Evolutionary conservation across 345 rosid species (phyloP).

Genomic region (Eutrema heterophyllum): DNA sequence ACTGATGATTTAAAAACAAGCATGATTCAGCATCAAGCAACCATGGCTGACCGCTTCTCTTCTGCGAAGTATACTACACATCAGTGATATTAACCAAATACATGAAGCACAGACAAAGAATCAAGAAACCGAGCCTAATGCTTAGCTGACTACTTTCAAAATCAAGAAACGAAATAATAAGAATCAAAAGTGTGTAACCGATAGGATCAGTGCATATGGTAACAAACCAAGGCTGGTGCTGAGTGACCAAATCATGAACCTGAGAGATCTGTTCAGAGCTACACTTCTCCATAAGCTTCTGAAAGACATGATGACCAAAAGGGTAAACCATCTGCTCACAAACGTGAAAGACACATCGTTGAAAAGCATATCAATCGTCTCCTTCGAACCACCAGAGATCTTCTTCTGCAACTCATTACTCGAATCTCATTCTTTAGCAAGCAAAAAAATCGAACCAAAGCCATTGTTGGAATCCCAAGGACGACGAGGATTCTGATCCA

Average conservation of each 20-base stretch:
- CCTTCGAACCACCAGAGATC: slow-evolving; percentile 25
- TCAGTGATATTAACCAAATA: no score
- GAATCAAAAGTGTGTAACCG: slow-evolving; percentile 45
- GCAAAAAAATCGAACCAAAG: slow-evolving; percentile 3
- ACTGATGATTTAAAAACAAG: no score
- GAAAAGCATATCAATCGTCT: slow-evolving; percentile 42
- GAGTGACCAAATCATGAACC: slow-evolving; percentile 37
- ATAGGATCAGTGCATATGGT: slow-evolving; percentile 43
- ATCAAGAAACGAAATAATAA: not conserved
- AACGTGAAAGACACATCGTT: slow-evolving; percentile 25
- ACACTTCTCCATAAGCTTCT: slow-evolving; percentile 44
- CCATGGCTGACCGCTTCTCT: no score
- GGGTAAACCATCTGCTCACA: slow-evolving; percentile 54
- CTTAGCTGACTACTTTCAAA: no score
- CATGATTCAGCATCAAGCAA: no score
- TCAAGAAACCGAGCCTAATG: no score
- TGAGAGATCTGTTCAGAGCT: slow-evolving; percentile 46
- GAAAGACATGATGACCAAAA: slow-evolving; percentile 48
- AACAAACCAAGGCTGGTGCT: slow-evolving; percentile 27
- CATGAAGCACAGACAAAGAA: no score
- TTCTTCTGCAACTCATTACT: slow-evolving; percentile 29
- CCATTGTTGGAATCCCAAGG: not conserved
- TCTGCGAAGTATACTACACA: no score
- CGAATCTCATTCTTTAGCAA: slow-evolving; percentile 38
- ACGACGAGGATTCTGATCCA: not conserved